These are phyloP conservation scores for Paradendryphiella salina DNA, from an alignment of 2,329 filamentous ascomycete genomes.

Conservation along the genomic window DNA sequence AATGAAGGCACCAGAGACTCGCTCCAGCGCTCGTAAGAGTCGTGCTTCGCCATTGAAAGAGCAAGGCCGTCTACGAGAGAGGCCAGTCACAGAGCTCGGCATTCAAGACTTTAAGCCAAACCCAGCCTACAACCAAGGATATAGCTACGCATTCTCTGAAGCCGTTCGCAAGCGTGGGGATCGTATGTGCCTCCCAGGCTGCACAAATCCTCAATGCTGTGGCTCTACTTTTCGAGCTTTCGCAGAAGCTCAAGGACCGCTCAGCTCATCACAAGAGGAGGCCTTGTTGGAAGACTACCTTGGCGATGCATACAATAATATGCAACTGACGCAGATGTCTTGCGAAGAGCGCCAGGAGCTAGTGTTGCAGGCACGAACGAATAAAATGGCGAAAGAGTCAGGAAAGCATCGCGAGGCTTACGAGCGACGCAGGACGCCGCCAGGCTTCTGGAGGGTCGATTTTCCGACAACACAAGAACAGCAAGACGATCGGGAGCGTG, in stretches of 20 bases:
- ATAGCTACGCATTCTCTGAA: conserved; percentile 72
- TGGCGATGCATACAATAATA: conserved; percentile 48
- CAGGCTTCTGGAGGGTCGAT: conserved; percentile 87
- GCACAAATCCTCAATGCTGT: conserved; percentile 75
- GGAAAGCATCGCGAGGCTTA: conserved; percentile 79
- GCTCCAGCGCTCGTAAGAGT: conserved; percentile 13
- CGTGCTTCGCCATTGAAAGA: conserved; percentile 8
- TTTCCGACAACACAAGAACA: conserved; percentile 88
- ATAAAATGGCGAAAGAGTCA: conserved; percentile 71
- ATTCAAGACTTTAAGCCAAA: conserved; percentile 83
- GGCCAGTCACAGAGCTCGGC: conserved; percentile 60
- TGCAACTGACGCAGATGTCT: conserved; percentile 54
- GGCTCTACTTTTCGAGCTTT: conserved; percentile 71
- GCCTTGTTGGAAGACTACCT: conserved; percentile 59
- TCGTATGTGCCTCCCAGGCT: conserved; percentile 72
- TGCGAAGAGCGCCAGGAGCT: conserved; percentile 65
- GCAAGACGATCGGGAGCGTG: conserved; percentile 65
- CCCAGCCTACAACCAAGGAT: conserved; percentile 68
- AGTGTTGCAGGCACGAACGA: conserved; percentile 75
- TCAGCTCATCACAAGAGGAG: conserved; percentile 44
- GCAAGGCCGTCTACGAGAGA: conserved; percentile 52
- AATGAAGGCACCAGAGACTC: conserved; percentile 21
- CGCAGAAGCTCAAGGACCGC: conserved; percentile 51
- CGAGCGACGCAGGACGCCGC: conserved; percentile 71
- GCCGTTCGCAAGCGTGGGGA: conserved; percentile 72